phyloP scores from a whole-genome alignment of 768 basidiomycete species.

The Lactifluus volemus region DNA sequence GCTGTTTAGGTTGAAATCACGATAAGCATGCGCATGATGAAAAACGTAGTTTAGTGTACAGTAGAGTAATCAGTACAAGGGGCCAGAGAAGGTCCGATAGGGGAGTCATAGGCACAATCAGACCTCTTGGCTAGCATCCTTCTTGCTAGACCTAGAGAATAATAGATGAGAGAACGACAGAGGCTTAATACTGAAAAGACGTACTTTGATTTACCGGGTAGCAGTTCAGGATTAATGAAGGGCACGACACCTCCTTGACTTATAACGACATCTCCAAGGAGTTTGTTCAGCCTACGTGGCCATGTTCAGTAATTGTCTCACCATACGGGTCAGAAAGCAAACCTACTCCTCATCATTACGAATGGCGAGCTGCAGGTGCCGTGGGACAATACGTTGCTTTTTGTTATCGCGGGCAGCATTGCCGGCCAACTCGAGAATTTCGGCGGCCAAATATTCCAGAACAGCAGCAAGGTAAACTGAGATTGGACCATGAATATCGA shows the following conservation, averaged over 20 bases:
- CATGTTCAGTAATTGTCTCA: conserved; percentile 36
- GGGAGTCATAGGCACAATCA: conserved; percentile 16
- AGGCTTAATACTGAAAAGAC: neutral
- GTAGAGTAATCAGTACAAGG: conserved; percentile 7
- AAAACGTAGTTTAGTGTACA: conserved; percentile 8
- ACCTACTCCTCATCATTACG: conserved; percentile 55
- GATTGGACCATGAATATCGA: neutral
- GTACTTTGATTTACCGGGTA: conserved; percentile 38
- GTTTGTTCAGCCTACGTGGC: conserved; percentile 52
- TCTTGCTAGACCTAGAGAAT: conserved; percentile 34
- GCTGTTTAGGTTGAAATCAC: neutral
- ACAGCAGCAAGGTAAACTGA: conserved; percentile 86
- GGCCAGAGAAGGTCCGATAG: neutral
- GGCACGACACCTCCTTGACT: conserved; percentile 76
- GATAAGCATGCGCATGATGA: neutral
- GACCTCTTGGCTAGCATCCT: conserved; percentile 37
- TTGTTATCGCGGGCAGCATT: conserved; percentile 87
- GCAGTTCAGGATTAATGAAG: conserved; percentile 50
- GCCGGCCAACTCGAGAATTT: conserved; percentile 89
- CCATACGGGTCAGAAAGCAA: neutral
- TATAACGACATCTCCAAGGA: conserved; percentile 80
- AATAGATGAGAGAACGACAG: neutral
- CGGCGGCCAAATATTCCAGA: conserved; percentile 85
- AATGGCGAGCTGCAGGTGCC: conserved; percentile 90
- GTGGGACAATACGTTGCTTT: conserved; percentile 91